Conservation (phyloP, 345 rosid species). For the Heritiera littoralis region DNA sequence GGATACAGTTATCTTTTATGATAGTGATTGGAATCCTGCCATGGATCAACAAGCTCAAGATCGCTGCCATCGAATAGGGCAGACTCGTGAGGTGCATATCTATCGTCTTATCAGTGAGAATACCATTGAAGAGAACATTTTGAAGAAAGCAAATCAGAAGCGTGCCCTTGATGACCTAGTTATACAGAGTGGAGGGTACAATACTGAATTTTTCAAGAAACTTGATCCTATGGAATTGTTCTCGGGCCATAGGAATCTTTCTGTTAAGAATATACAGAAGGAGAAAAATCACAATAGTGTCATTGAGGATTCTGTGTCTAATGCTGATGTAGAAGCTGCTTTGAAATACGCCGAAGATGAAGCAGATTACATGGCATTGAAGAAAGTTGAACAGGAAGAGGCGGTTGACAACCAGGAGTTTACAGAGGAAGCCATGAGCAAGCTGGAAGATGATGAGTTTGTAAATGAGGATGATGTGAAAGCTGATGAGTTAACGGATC, state of each 20-base stretch:
- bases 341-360: slow-evolving; percentile 96
- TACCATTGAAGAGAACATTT: slow-evolving; percentile 97
- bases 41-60: slow-evolving; percentile 99
- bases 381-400: slow-evolving; percentile 97
- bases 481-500: slow-evolving; percentile 74
- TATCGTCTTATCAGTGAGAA: slow-evolving; percentile 95
- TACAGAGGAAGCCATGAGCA: slow-evolving; percentile 89
- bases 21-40: slow-evolving; percentile 99
- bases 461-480: slow-evolving; percentile 79
- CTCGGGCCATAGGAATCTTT: slow-evolving; percentile 73
- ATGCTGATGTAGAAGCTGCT: slow-evolving; percentile 98
- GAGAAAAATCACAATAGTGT: slow-evolving; percentile 51
- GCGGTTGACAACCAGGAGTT: slow-evolving; percentile 99
- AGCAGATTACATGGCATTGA: slow-evolving; percentile 99
- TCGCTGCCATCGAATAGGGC: slow-evolving; percentile 99
- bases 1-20: slow-evolving; percentile 98
- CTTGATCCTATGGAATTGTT: slow-evolving; percentile 97
- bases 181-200: slow-evolving; percentile 95
- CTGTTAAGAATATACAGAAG: slow-evolving; percentile 52
- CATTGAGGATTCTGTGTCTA: slow-evolving; percentile 62
- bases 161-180: slow-evolving; percentile 98
- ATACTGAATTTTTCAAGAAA: slow-evolving; percentile 98
- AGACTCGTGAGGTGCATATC: slow-evolving; percentile 97
- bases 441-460: slow-evolving; percentile 87
- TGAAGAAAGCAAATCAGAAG: slow-evolving; percentile 99